phyloP scores from a whole-genome alignment of 495 filamentous ascomycete genomes.

The Penicillium manginii region DNA sequence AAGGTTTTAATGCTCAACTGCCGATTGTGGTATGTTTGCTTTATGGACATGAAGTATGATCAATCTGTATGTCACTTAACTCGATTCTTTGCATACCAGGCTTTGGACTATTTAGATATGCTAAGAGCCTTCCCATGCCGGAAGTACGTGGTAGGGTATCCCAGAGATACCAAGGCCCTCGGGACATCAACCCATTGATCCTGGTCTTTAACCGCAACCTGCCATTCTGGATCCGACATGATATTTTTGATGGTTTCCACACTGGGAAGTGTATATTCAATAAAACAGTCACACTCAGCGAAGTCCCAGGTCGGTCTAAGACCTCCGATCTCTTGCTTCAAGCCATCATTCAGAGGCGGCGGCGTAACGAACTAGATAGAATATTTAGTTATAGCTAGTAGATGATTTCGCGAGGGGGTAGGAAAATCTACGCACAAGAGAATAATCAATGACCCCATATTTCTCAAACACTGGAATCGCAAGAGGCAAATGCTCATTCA shows the following conservation, averaged over 20 bases:
- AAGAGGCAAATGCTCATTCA: constrained; percentile 33
- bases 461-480: constrained; percentile 37
- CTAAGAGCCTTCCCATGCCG: constrained; percentile 2
- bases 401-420: not conserved
- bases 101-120: not conserved
- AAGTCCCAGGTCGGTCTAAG: constrained; percentile 27
- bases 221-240: constrained; percentile 33
- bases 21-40: too few species aligned
- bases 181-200: constrained; percentile 32
- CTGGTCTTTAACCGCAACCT: constrained; percentile 29
- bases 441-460: constrained; percentile 32
- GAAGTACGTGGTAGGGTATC: constrained; percentile 26
- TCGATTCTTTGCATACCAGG: too few species aligned
- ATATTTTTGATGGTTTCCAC: constrained; percentile 24
- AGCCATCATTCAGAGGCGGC: constrained; percentile 22
- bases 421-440: constrained; percentile 20
- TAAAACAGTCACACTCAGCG: constrained; percentile 37
- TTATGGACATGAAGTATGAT: too few species aligned
- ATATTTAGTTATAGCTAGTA: not conserved
- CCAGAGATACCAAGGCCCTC: constrained; percentile 30
- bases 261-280: constrained; percentile 31
- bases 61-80: too few species aligned
- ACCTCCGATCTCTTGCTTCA: constrained; percentile 24
- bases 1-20: too few species aligned
- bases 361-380: constrained; percentile 31